Evolutionary conservation across 2,329 filamentous ascomycete species (phyloP).

Genomic region (Aspergillus sp.): DNA sequence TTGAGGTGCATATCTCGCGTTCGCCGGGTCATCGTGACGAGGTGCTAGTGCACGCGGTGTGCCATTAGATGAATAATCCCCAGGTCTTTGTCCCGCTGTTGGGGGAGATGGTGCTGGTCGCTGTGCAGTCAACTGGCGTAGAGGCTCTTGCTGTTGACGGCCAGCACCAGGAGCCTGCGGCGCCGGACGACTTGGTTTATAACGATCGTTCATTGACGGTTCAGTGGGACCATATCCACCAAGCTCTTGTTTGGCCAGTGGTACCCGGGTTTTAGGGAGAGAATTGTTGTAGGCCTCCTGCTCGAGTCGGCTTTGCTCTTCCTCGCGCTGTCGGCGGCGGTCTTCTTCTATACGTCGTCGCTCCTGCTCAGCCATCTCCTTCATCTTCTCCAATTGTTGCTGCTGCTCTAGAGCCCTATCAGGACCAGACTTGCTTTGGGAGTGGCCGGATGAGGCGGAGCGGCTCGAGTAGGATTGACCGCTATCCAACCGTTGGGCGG

Average conservation of each 20-base stretch:
- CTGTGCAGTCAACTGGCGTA: slow-evolving; percentile 69
- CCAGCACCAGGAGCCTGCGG: slow-evolving; percentile 72
- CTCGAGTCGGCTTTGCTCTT: slow-evolving; percentile 72
- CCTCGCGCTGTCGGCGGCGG: slow-evolving; percentile 52
- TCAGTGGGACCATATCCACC: slow-evolving; percentile 68
- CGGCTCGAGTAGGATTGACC: slow-evolving; percentile 45
- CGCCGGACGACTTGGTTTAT: slow-evolving; percentile 82
- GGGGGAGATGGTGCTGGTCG: slow-evolving; percentile 80
- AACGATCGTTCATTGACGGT: slow-evolving; percentile 60
- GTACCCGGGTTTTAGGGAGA: slow-evolving; percentile 77
- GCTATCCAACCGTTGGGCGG: slow-evolving; percentile 50
- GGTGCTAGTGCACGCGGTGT: slow-evolving; percentile 40
- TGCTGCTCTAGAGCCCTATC: slow-evolving; percentile 51
- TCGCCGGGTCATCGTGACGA: slow-evolving; percentile 38
- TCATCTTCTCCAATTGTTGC: slow-evolving; percentile 51
- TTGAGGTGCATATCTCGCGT: slow-evolving; percentile 36
- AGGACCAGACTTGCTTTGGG: slow-evolving; percentile 61
- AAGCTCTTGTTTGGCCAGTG: slow-evolving; percentile 87
- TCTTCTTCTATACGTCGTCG: slow-evolving; percentile 58
- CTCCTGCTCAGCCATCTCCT: slow-evolving; percentile 63
- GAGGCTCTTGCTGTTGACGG: slow-evolving; percentile 56
- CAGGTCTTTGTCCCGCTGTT: slow-evolving; percentile 40
- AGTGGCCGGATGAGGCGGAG: slow-evolving; percentile 39
- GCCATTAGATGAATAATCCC: slow-evolving; percentile 32
- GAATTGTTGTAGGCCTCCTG: slow-evolving; percentile 89